Percentiles rank a stretch among this genome's conserved stretches.
Conservation (phyloP, 2,329 filamentous ascomycete genomes). For the Chrysosphaeria jannelii region DNA sequence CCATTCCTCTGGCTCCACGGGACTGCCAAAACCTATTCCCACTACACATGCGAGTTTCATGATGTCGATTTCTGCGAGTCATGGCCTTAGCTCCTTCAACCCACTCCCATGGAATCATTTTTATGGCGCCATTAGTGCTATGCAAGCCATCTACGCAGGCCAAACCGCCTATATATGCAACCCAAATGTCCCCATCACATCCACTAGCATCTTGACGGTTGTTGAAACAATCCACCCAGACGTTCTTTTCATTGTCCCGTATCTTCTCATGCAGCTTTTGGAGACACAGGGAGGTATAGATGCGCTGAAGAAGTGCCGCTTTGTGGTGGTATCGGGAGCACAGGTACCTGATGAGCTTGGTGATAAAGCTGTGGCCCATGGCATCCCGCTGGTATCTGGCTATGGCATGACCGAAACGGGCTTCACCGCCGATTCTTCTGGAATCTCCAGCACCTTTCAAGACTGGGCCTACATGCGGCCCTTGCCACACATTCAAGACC, state of each 20-base stretch:
- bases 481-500: constrained; percentile 9
- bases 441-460: no score
- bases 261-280: constrained; percentile 22
- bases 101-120: constrained; percentile 14
- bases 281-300: constrained; percentile 20
- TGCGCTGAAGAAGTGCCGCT: constrained; percentile 11
- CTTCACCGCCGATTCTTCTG: no score
- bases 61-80: constrained; percentile 8
- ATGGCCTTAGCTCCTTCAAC: constrained; percentile 12
- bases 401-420: constrained; percentile 14
- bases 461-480: constrained; percentile 14
- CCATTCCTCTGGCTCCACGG: constrained; percentile 18
- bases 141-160: constrained; percentile 14
- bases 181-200: constrained; percentile 12
- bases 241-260: constrained; percentile 24
- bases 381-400: constrained; percentile 16
- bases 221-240: constrained; percentile 13
- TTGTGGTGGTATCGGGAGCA: constrained; percentile 20
- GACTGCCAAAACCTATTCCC: constrained; percentile 14
- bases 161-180: constrained; percentile 12
- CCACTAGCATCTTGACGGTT: constrained; percentile 11
- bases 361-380: constrained; percentile 14
- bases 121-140: constrained; percentile 12
- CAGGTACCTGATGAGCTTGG: constrained; percentile 22
- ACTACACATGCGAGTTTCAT: constrained; percentile 13